Base-by-base conservation (phyloP, 1,139 yeast species). In the Oligophagozyma castellii region DNA sequence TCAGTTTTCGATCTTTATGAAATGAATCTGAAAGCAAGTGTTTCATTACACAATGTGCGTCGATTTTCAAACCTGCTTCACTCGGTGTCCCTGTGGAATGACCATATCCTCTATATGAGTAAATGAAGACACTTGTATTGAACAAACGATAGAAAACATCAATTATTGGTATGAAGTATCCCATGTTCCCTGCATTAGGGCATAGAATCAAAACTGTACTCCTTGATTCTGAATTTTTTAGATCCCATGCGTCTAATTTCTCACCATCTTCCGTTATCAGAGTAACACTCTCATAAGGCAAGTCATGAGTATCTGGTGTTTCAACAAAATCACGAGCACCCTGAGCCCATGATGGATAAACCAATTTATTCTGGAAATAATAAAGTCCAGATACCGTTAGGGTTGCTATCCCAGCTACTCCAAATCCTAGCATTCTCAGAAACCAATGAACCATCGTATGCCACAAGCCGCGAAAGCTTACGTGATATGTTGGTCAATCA, bases 131-230 rank as follows among this genome's bases (percentile, higher is more conserved):
- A 51, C 89, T 84, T 53, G 75, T 73, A 10, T 72, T 70, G 52
- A 79, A 65, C 27, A 65, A 61, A 32, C 64, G 58, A 54, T 71
- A 80, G 40, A 89, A 73, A 11, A 77, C 57, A 30, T 75, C 65
- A 1, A 80, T 93, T 5, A 84, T 68, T 1, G 96, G 95, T 31
- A 89, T 60, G 14, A 84, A 76, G 50, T 83, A 89, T 21, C 98
- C 98, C 33, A 89, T 89, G 52, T 92, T 89, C 4, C 98, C 98
- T 2, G 96, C 98, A 55, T 89, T 89, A 3, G 98, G 98, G 24
- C 84, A 76, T 32, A 84, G 63, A 19, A 89, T 65, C 27, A 92
- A 49, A 5, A 89, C 65, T 0, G 98, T 86, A 37, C 70, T 65
- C 19, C 62, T 51, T 35, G 75, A 73, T 7, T 46, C 38, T 1